Base-by-base conservation (phyloP, 352 stramenopile genomes). In the Poterioochromonas sp. region DNA sequence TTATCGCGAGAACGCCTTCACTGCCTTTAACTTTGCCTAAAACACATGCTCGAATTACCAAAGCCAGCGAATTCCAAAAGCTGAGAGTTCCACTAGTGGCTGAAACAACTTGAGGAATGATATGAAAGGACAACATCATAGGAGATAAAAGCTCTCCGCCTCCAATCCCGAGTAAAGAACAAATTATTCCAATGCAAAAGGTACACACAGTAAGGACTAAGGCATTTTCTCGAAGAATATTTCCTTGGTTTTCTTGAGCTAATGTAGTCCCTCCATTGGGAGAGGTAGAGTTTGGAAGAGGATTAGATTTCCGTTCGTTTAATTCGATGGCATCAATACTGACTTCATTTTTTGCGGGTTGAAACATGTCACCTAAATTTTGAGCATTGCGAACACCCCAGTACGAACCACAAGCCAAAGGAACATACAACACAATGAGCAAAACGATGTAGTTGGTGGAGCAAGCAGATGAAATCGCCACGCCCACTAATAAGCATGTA, bases 141-240 rank as follows among this genome's bases (percentile, higher is more conserved):
- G 89, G 89, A 5, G 87, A 87, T 64, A 92, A 91, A 26, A 93
- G 87, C 88, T 92, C 92, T 29, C 88, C 89, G 37, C 89, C 89
- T 44, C 89, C 89, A 49, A 93, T 92, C 11, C 89, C 88, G 37
- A 83, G 3, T 15, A 78, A 39, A 29, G 41, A 32, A 37, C 37
- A 32, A 1, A 78, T 22, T 3, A 63, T 35, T 5, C 71, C 71
- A 39, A 78, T 54, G 29, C 2, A 11, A 47, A 71, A 71, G 8
- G 34, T 26, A 26, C 15, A 58, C 15, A 58, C 47, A 26, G 26
- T 15, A 15, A 58, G 47, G 47, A 26, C 15, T 26, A 15, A 58
- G 47, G 15, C 47, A 26, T 58, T 15, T 26, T 15, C 47, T 15
- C 47, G 47, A 15, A 58, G 47, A 26, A 26, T 26, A 26, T n/a